Conservation (phyloP, 768 basidiomycete genomes). For the Mycena belliarum region DNA sequence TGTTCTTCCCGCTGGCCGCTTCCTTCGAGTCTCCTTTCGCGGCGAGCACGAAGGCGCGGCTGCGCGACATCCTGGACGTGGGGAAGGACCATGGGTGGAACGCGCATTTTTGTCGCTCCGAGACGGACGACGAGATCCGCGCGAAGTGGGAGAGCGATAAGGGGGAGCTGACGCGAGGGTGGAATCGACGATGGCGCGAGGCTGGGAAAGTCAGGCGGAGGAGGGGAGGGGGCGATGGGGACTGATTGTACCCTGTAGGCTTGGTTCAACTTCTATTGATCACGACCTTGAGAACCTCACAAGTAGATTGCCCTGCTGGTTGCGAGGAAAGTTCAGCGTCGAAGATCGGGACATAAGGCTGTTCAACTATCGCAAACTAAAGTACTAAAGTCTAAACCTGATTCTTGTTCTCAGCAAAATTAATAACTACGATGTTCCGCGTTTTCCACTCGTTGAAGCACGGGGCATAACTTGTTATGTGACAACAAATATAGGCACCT, state of each 20-base stretch:
- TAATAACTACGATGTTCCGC: no score
- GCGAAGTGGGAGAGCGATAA: slow-evolving; percentile 72
- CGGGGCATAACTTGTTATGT: no score
- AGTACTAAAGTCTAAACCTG: no score
- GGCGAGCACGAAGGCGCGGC: slow-evolving; percentile 31
- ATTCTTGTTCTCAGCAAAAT: no score
- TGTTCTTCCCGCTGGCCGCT: slow-evolving; percentile 61
- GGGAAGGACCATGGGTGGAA: slow-evolving; percentile 50
- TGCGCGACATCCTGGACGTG: slow-evolving; percentile 50
- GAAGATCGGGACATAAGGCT: no score
- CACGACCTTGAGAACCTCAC: no score
- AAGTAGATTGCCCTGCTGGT: no score
- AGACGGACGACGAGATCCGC: slow-evolving; percentile 60
- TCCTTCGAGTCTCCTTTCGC: slow-evolving; percentile 21
- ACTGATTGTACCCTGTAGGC: not conserved
- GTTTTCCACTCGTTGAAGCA: no score
- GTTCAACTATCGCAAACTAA: no score
- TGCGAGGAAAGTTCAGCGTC: no score
- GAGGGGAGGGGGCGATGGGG: not conserved
- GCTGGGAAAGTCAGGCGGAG: not conserved
- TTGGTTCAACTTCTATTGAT: not conserved
- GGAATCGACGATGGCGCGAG: slow-evolving; percentile 64
- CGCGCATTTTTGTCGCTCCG: slow-evolving; percentile 54
- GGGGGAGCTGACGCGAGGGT: slow-evolving; percentile 66
- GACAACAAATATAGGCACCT: no score